These are phyloP conservation scores for Globisporangium barbulae DNA, from an alignment of 352 stramenopile genomes.

Conservation along the genomic window DNA sequence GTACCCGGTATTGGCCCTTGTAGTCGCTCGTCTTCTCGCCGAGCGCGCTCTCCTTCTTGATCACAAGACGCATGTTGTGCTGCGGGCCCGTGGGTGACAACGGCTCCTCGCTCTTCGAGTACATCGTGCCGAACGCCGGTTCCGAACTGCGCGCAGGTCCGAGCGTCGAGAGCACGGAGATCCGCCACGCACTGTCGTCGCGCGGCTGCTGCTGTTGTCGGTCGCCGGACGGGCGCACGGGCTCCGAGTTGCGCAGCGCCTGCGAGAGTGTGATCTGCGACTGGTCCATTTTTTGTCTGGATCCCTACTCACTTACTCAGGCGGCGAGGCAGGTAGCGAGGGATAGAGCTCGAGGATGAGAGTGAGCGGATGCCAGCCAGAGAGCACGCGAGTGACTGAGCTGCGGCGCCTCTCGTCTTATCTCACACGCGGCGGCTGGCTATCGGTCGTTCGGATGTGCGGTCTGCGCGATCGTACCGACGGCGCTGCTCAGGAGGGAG, in stretches of 20 bases:
- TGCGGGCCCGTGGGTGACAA: constrained; percentile 8
- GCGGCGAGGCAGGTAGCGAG: background rate
- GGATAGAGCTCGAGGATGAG: background rate
- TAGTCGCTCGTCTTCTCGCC: constrained; percentile 8
- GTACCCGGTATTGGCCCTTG: constrained; percentile 18
- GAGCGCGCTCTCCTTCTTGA: constrained; percentile 11
- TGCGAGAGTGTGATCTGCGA: constrained; percentile 17
- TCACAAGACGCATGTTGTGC: constrained; percentile 12
- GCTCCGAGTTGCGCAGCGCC: constrained; percentile 11
- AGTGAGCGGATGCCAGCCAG: background rate
- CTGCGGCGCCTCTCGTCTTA: too few species aligned
- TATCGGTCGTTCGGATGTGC: too few species aligned
- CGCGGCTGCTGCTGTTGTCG: constrained; percentile 10
- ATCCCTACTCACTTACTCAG: background rate
- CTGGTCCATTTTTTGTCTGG: constrained; percentile 11
- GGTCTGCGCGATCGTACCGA: too few species aligned
- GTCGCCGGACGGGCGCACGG: background rate
- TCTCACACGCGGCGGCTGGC: too few species aligned
- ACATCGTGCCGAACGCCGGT: constrained; percentile 13
- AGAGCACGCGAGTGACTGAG: background rate
- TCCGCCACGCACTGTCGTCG: constrained; percentile 16
- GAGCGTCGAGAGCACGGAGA: constrained; percentile 16
- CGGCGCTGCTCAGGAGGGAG: too few species aligned
- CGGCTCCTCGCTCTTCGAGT: constrained; percentile 11
- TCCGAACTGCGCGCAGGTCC: constrained; percentile 8